Percentiles rank a stretch among this genome's conserved stretches.
Conservation (phyloP, 2,329 filamentous ascomycete genomes). For the Trichoderma breve region DNA sequence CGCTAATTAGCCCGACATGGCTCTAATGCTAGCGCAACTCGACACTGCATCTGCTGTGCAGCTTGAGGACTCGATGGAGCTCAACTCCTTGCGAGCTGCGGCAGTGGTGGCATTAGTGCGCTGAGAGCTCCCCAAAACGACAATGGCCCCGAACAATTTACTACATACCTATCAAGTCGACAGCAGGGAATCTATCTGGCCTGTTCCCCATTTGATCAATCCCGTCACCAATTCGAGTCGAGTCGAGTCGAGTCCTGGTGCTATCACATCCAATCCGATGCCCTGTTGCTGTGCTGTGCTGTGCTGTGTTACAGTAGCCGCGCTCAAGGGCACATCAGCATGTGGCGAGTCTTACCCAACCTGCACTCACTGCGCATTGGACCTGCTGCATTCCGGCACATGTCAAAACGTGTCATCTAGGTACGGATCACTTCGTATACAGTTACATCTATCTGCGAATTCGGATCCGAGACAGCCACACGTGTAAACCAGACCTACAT, state of each 20-base stretch:
- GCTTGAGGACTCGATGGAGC: no score
- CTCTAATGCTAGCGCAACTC: slow-evolving; percentile 7
- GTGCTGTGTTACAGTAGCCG: background rate
- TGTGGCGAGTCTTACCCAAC: background rate
- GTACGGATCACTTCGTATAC: background rate
- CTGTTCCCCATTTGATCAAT: background rate
- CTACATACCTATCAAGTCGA: background rate
- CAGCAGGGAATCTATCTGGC: background rate
- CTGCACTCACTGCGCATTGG: background rate
- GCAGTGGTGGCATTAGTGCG: slow-evolving; percentile 14
- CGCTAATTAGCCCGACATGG: slow-evolving; percentile 19
- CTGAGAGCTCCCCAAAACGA: slow-evolving; percentile 3
- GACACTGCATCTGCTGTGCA: background rate
- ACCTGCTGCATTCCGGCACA: background rate
- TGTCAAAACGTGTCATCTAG: background rate
- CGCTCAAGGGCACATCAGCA: background rate
- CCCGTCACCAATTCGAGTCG: background rate
- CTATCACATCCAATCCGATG: background rate
- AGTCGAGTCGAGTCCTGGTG: background rate
- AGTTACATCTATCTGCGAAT: background rate
- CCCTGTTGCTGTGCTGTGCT: background rate
- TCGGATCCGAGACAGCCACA: background rate
- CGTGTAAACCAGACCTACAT: background rate
- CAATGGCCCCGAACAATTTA: background rate
- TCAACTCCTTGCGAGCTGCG: background rate